Evolutionary conservation across 352 stramenopile genomes (phyloP).

Genomic region (Phytopythium boreale): DNA sequence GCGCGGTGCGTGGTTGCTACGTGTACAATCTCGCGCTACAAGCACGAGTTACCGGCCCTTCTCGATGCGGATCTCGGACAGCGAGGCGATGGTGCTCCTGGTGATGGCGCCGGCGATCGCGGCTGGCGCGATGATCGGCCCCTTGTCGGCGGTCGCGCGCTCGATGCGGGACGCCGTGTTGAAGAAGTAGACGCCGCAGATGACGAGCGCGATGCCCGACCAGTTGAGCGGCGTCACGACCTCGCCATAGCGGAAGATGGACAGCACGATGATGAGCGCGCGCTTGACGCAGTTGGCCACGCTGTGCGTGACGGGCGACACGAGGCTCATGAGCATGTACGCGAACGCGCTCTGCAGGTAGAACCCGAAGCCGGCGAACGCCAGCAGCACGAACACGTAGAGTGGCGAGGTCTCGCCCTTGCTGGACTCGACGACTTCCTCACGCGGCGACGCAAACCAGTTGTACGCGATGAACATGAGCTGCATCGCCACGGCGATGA

Average conservation of each 20-base stretch:
- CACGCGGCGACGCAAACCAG: slow-evolving; percentile 40
- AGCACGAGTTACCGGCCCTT: slow-evolving; percentile 25
- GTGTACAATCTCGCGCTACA: background rate
- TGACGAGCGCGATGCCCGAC: slow-evolving; percentile 84
- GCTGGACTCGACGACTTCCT: slow-evolving; percentile 17
- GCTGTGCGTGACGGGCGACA: slow-evolving; percentile 89
- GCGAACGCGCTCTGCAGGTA: slow-evolving; percentile 90
- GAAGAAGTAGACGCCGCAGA: slow-evolving; percentile 88
- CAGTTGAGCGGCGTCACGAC: slow-evolving; percentile 78
- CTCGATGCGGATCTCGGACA: slow-evolving; percentile 72
- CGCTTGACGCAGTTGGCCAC: slow-evolving; percentile 91
- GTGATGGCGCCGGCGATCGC: slow-evolving; percentile 22
- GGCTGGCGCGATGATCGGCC: slow-evolving; percentile 27
- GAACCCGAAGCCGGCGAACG: slow-evolving; percentile 78
- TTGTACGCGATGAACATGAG: slow-evolving; percentile 75
- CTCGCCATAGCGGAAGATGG: slow-evolving; percentile 90
- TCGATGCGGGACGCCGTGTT: slow-evolving; percentile 71
- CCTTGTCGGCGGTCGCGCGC: slow-evolving; percentile 27
- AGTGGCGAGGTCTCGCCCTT: slow-evolving; percentile 29
- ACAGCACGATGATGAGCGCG: slow-evolving; percentile 87
- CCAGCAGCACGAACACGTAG: slow-evolving; percentile 53
- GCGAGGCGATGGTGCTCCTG: slow-evolving; percentile 45
- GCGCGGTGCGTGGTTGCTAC: background rate
- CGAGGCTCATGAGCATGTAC: slow-evolving; percentile 90
- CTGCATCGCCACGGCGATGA: slow-evolving; percentile 84